These are phyloP conservation scores for Lodderomyces parapsilosis DNA, from an alignment of 1,139 yeast species.

Conservation along the genomic window DNA sequence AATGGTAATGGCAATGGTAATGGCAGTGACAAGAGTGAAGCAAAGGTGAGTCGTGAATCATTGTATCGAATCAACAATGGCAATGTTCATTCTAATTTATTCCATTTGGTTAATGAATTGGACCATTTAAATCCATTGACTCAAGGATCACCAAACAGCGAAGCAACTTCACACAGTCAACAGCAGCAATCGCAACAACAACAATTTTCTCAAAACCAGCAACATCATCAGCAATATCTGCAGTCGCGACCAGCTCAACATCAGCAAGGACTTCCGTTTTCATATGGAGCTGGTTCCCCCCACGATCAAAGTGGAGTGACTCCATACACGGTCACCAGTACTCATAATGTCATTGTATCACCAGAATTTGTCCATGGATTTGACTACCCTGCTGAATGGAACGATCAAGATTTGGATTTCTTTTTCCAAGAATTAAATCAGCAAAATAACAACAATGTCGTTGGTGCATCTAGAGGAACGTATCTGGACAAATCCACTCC, in stretches of 20 bases:
- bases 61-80: slow-evolving; percentile 20
- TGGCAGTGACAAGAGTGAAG: background rate
- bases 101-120: slow-evolving; percentile 22
- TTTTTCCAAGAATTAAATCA: slow-evolving; percentile 45
- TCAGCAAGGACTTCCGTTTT: background rate
- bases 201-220: background rate
- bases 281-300: background rate
- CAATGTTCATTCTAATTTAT: slow-evolving; percentile 39
- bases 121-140: slow-evolving; percentile 12
- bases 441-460: slow-evolving; percentile 2
- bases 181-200: background rate
- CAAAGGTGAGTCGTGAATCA: slow-evolving; percentile 15
- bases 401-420: slow-evolving; percentile 30
- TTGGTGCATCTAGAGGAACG: slow-evolving; percentile 9
- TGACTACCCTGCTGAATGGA: slow-evolving; percentile 12
- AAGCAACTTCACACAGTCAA: background rate
- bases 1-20: background rate
- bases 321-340: no score
- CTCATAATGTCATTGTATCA: background rate
- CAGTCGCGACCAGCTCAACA: background rate
- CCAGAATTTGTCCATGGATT: background rate
- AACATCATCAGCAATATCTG: background rate
- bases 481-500: slow-evolving; percentile 11
- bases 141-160: background rate
- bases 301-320: no score